phyloP scores from a whole-genome alignment of 352 stramenopile genomes.

The Phytophthora quininea region DNA sequence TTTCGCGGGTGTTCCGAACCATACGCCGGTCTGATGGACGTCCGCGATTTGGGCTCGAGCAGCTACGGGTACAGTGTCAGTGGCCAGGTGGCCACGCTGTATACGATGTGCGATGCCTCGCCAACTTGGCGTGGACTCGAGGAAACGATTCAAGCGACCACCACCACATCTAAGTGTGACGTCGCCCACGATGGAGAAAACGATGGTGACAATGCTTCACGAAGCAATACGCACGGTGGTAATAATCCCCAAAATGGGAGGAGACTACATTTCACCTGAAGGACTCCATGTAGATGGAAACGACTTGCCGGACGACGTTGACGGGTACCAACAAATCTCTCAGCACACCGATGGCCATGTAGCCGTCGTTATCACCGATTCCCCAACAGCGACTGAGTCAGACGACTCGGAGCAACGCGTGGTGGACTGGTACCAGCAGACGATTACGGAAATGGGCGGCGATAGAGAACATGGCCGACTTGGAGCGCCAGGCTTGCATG shows the following conservation, averaged over 20 bases:
- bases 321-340: conserved; percentile 15
- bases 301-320: neutral
- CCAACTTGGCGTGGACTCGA: conserved; percentile 26
- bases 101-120: conserved; percentile 41
- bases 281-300: neutral
- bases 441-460: conserved; percentile 39
- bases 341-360: conserved; percentile 25
- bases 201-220: neutral
- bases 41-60: conserved; percentile 44
- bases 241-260: neutral
- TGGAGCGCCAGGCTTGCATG: conserved; percentile 65
- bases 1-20: conserved; percentile 42
- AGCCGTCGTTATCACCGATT: conserved; percentile 11
- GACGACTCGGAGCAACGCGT: conserved; percentile 47
- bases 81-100: conserved; percentile 48
- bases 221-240: neutral
- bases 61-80: conserved; percentile 67
- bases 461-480: conserved; percentile 49
- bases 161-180: conserved; percentile 12
- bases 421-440: conserved; percentile 52
- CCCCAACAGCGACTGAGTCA: neutral
- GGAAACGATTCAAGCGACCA: conserved; percentile 7
- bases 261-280: conserved; percentile 1
- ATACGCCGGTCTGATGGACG: conserved; percentile 58
- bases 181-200: conserved; percentile 7